phyloP scores from a whole-genome alignment of 371 early-diverging fungal species.

The Apophysomyces trapeziformis region DNA sequence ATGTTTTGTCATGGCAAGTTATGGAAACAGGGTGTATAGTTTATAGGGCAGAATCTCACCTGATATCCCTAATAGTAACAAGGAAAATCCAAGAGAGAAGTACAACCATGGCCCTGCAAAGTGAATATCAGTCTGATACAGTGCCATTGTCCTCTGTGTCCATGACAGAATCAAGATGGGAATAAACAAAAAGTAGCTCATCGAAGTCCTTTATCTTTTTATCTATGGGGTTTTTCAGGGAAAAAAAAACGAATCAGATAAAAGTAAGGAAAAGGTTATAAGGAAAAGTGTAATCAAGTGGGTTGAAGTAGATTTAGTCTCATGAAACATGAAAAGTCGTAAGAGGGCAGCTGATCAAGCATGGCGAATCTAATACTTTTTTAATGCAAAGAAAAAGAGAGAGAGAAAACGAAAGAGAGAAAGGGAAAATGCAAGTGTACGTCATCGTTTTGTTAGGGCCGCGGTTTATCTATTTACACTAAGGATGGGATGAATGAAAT shows the following conservation, averaged over 20 bases:
- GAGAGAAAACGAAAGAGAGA: not conserved
- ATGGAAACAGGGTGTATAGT: not conserved
- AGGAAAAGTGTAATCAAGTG: too few relatives aligned
- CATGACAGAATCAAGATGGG: not conserved
- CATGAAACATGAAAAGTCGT: too few relatives aligned
- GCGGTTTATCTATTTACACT: too few relatives aligned
- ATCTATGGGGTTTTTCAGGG: too few relatives aligned
- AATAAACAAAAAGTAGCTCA: not conserved
- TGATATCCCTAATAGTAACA: not conserved
- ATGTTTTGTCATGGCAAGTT: not conserved
- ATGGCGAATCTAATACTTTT: too few relatives aligned
- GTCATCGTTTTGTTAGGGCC: too few relatives aligned
- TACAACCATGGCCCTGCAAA: conserved; percentile 1
- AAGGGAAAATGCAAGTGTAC: not conserved
- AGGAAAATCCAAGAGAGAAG: not conserved
- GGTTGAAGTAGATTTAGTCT: too few relatives aligned
- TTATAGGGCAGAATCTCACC: not conserved
- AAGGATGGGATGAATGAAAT: too few relatives aligned
- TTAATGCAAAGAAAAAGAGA: too few relatives aligned
- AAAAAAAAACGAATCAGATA: too few relatives aligned
- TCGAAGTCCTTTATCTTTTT: not conserved
- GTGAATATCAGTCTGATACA: not conserved
- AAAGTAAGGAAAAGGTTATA: too few relatives aligned
- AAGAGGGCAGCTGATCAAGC: too few relatives aligned
- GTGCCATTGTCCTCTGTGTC: not conserved